Evolutionary conservation across 2,329 filamentous ascomycete genomes (phyloP), one percentile per base, ranked within the genome.

Genomic region (Berkeleyomyces rouxiae): DNA sequence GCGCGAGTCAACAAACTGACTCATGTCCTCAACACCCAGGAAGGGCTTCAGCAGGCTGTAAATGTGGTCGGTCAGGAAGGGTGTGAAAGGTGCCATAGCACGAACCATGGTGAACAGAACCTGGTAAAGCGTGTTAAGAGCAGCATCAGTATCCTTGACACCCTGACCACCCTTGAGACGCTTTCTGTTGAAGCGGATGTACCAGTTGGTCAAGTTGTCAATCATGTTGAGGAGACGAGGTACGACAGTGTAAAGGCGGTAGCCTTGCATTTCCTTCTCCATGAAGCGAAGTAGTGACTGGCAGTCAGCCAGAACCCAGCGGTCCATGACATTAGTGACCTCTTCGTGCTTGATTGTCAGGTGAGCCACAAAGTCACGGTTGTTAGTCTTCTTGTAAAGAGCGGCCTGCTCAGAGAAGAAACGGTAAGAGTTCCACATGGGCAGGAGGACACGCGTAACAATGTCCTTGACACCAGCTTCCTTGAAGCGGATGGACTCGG

Each of bases 231-330:
- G 78, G 65, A 95, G 75, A 64, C 86, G 79, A 5, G 89, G 89
- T 59, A 95, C 88, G 46, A 95, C 89, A 1, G 89, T 95, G 74
- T 93, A 95, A 47, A 88, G 74, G 40, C 85, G 83, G 71, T 87
- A 87, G 5, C 77, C 84, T 61, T 80, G 79, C 92, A 97, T 97
- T 75, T 97, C 92, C 68, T 88, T 79, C 71, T 97, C 92, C 61
- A 96, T 89, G 71, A 93, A 96, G 69, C 90, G 85, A 64, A 97
- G 79, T 67, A 97, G 78, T 69, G 88, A 95, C 73, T 97, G 92
- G 69, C 88, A 95, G 68, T 87, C 90, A 65, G 92, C 92, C 70
- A 97, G 76, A 68, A 97, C 93, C 92, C 92, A 97, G 65, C 86
- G 83, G 72, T 97, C 92, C 87, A 97, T 95, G 64, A 96, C 90